Base-by-base conservation (phyloP, 257 asterid genomes). In the Asclepias syriaca region DNA sequence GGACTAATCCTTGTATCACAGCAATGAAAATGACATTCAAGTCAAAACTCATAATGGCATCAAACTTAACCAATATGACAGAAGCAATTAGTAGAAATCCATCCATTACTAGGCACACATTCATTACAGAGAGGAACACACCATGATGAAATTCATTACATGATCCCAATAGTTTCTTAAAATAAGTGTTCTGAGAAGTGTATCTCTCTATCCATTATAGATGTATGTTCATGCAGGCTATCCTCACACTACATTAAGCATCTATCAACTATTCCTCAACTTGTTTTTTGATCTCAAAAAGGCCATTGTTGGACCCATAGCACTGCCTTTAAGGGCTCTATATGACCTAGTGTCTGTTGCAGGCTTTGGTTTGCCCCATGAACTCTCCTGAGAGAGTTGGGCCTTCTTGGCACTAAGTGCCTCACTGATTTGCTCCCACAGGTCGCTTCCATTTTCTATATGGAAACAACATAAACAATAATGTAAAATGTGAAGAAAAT, bases 381-480 rank as follows among this genome's bases (percentile, higher is more conserved):
- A 73, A 68, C 76, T 77, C 67, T 73, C 84, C 80, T 75, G 81
- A 0, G 89, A 74, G 57, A 86, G 79, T 77, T 86, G 81, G 40
- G 80, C 90, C 86, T 92, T 88, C 82, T 82, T 88, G 71, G 92
- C 87, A 71, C 72, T 81, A 3, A 88, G 79, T 65, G 87, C 83
- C 60, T 82, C 89, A 37, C 80, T 87, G 77, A 92, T 57, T 75
- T 87, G 85, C 21, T 95, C 98, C 99, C 99, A 92, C 54, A 82
- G 64, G 69, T 79, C 65, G 54, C 15, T 80, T 15, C 80, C 85
- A 22, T 65, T 79, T 74, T 79, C 97, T 87, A 75, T 73, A n/a
- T 66, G 77, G 12, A 19, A 70, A 43, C 32, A 56, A 70, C 22
- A 39, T 45, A 40, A 73, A 56, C 55, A 73, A 60, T 18, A 64